Base-by-base conservation (phyloP, 2,329 filamentous ascomycete genomes). In the Talaromyces rugulosus region DNA sequence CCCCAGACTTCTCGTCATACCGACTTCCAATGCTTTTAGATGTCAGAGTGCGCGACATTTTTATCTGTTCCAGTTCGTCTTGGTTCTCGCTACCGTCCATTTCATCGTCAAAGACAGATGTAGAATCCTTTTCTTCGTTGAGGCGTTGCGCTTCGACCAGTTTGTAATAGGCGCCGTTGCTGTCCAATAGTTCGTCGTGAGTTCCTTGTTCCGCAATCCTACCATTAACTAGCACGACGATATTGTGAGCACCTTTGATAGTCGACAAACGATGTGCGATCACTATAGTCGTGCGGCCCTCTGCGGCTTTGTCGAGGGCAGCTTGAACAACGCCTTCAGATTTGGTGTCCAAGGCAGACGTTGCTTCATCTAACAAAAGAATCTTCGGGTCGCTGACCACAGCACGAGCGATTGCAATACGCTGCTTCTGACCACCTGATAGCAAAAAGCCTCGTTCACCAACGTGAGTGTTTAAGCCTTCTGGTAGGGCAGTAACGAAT, bases 371-470 rank as follows among this genome's bases (percentile, higher is more conserved):
- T 3, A 97, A 86, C 0, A 97, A 84, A 1, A 96, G 83, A 70
- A 96, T 82, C 77, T 89, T 91, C 0, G 91, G 92, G 67, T 96
- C 87, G 4, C 87, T 90, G 18, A 96, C 87, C 56, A 96, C 84
- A 31, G 90, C 90, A 65, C 91, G 82, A 3, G 92, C 91, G 72
- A 96, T 95, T 5, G 91, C 90, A 67, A 96, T 92, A 65, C 93
- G 89, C 75, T 96, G 93, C 73, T 95, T 94, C 77, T 96, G 92
- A n/a, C 92, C 92, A 72, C 93, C 92, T 57, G 89, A 93, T 9
- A 96, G 81, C 53, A 94, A 78, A 66, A 92, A 91, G 5, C 91
- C 92, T 64, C 91, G 85, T 72, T 95, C 90, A 61, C 92, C 92
- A 16, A 96, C 91, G 64, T 91, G 85, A 0, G 92, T 96, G 66